Evolutionary conservation across 2,329 filamentous ascomycete genomes (phyloP).

Genomic region (Trichothecium sympodiale): DNA sequence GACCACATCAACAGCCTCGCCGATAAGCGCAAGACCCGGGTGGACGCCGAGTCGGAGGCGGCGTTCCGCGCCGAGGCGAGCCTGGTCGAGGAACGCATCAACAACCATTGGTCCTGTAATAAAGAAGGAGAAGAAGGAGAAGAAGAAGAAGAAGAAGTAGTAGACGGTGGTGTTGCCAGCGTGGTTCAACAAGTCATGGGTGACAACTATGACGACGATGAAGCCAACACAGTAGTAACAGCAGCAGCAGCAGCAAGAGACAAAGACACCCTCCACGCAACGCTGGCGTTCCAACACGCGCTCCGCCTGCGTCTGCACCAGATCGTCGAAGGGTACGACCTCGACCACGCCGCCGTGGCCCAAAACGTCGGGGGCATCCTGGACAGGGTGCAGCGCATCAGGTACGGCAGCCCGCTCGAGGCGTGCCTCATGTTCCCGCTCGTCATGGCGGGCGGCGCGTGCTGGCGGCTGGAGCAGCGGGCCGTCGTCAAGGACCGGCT

Average conservation of each 20-base stretch:
- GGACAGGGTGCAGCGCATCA: conserved; percentile 23
- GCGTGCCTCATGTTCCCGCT: conserved; percentile 28
- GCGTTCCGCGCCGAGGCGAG: conserved; percentile 16
- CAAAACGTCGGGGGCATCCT: conserved; percentile 22
- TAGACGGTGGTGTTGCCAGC: conserved; percentile 15
- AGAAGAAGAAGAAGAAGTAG: conserved; percentile 8
- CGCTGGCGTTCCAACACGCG: conserved; percentile 27
- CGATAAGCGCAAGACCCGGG: conserved; percentile 18
- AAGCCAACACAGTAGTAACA: neutral
- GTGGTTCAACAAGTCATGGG: too few species aligned
- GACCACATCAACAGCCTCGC: conserved; percentile 21
- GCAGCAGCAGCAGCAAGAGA: conserved; percentile 2
- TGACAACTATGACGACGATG: too few species aligned
- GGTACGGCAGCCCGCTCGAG: conserved; percentile 29
- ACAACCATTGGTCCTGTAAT: conserved; percentile 22
- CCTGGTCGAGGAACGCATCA: conserved; percentile 21
- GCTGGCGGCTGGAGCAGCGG: conserved; percentile 22
- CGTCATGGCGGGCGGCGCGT: conserved; percentile 28
- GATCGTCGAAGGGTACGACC: conserved; percentile 28
- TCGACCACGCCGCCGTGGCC: conserved; percentile 20
- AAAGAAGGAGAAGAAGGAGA: too few species aligned
- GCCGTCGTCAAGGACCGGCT: conserved; percentile 26
- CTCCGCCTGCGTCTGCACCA: conserved; percentile 29
- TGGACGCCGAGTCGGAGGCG: conserved; percentile 17
- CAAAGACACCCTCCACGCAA: conserved; percentile 21